These are phyloP conservation scores for Ogataea ramenticola DNA, from an alignment of 805 yeast species.

Conservation along the genomic window DNA sequence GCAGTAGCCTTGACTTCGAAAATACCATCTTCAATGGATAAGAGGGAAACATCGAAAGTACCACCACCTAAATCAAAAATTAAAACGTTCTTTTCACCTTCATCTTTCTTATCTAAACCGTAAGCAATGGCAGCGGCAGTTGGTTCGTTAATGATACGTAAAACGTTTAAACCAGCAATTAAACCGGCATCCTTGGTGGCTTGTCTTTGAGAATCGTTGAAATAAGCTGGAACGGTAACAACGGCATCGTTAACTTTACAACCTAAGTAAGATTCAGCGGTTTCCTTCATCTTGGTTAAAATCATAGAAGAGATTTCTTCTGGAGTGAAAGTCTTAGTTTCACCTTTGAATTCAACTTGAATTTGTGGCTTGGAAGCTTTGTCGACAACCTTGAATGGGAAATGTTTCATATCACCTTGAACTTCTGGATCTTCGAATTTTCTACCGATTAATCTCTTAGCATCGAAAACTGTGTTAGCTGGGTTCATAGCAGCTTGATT, in stretches of 20 bases:
- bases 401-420: slow-evolving; percentile 67
- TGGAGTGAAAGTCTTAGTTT: slow-evolving; percentile 81
- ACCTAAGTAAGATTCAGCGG: slow-evolving; percentile 87
- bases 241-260: slow-evolving; percentile 82
- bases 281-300: slow-evolving; percentile 78
- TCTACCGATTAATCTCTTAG: slow-evolving; percentile 91
- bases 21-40: slow-evolving; percentile 92
- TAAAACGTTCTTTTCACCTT: slow-evolving; percentile 79
- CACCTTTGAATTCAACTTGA: slow-evolving; percentile 78
- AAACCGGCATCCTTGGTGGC: slow-evolving; percentile 97
- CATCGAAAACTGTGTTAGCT: slow-evolving; percentile 80
- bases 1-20: slow-evolving; percentile 95
- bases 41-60: slow-evolving; percentile 91
- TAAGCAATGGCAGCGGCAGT: slow-evolving; percentile 97
- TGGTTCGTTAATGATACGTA: slow-evolving; percentile 94
- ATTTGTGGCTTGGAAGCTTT: slow-evolving; percentile 76
- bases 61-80: slow-evolving; percentile 98
- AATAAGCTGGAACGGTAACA: slow-evolving; percentile 94
- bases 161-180: slow-evolving; percentile 91
- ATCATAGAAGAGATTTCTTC: slow-evolving; percentile 96
- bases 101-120: slow-evolving; percentile 76
- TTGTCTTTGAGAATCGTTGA: slow-evolving; percentile 97
- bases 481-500: slow-evolving; percentile 96
- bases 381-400: slow-evolving; percentile 77
- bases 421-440: slow-evolving; percentile 82